phyloP scores from a whole-genome alignment of 2,329 filamentous ascomycete species.

The Hyphodiscus sp. region DNA sequence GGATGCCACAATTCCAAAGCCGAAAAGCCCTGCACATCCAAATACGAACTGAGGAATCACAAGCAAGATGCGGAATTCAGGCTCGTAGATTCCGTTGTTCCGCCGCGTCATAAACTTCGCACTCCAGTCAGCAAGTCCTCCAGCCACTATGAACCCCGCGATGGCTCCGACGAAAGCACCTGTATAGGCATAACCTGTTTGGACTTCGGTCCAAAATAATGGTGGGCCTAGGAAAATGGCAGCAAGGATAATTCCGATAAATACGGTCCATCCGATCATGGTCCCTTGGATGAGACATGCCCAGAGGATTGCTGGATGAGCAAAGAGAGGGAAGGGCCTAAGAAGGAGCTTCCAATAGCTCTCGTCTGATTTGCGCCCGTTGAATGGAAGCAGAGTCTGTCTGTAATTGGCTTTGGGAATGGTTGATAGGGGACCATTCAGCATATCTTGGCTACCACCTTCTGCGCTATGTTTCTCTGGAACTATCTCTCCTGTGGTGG shows the following conservation, averaged over 20 bases:
- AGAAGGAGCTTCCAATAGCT: slow-evolving; percentile 50
- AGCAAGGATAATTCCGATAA: slow-evolving; percentile 79
- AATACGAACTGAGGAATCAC: slow-evolving; percentile 77
- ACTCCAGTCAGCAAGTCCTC: slow-evolving; percentile 65
- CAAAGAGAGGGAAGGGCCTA: slow-evolving; percentile 76
- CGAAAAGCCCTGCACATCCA: slow-evolving; percentile 72
- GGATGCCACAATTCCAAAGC: slow-evolving; percentile 69
- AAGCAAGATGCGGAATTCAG: slow-evolving; percentile 80
- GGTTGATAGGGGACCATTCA: not conserved
- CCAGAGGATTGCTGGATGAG: slow-evolving; percentile 84
- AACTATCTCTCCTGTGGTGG: not conserved
- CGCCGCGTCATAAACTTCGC: slow-evolving; percentile 62
- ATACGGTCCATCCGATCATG: slow-evolving; percentile 92
- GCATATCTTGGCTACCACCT: slow-evolving; percentile 1
- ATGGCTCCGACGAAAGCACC: slow-evolving; percentile 81
- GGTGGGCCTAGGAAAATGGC: slow-evolving; percentile 75
- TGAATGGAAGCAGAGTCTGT: slow-evolving; percentile 63
- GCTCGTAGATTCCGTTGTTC: slow-evolving; percentile 82
- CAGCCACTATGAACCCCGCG: slow-evolving; percentile 69
- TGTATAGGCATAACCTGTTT: slow-evolving; percentile 82
- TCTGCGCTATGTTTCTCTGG: slow-evolving; percentile 3
- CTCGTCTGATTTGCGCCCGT: slow-evolving; percentile 76
- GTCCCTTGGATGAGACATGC: slow-evolving; percentile 73
- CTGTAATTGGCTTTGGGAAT: slow-evolving; percentile 44
- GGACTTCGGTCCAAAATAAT: slow-evolving; percentile 72